phyloP scores from a whole-genome alignment of 805 yeast species.

The Kazachstania taianensis region DNA sequence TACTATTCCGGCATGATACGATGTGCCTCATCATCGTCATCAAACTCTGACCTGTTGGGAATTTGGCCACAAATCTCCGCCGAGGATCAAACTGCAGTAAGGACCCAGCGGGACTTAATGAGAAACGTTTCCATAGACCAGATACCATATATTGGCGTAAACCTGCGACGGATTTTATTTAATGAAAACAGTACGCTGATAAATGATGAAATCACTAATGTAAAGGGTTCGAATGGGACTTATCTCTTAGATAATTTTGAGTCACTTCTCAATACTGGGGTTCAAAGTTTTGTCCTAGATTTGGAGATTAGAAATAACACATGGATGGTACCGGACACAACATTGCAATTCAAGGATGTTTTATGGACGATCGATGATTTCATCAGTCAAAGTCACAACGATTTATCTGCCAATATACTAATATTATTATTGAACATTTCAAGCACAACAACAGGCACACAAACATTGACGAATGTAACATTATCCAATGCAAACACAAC shows the following conservation, averaged over 20 bases:
- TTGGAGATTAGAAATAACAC: conserved; percentile 44
- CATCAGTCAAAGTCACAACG: conserved; percentile 35
- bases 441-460: not conserved
- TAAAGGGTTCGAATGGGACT: conserved; percentile 5
- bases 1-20: too few species aligned
- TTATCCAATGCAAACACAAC: not conserved
- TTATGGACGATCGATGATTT: conserved; percentile 27
- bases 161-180: conserved; percentile 27
- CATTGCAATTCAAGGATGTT: conserved; percentile 20
- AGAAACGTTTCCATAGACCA: conserved; percentile 33
- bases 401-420: conserved; percentile 36
- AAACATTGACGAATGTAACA: not conserved
- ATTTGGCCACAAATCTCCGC: conserved; percentile 31
- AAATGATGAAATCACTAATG: conserved; percentile 17
- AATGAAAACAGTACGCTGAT: conserved; percentile 18
- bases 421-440: conserved; percentile 33
- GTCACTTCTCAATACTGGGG: conserved; percentile 35
- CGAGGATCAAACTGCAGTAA: conserved; percentile 27
- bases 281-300: conserved; percentile 41
- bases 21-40: too few species aligned
- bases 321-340: conserved; percentile 13
- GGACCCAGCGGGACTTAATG: conserved; percentile 41
- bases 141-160: conserved; percentile 33
- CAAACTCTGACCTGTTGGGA: too few species aligned
- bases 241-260: conserved; percentile 24